A percentile compares a stretch with the other conserved stretches of the same genome.
Conservation (phyloP, 176 grass and related monocot genomes). For the Oryza meridionalis region DNA sequence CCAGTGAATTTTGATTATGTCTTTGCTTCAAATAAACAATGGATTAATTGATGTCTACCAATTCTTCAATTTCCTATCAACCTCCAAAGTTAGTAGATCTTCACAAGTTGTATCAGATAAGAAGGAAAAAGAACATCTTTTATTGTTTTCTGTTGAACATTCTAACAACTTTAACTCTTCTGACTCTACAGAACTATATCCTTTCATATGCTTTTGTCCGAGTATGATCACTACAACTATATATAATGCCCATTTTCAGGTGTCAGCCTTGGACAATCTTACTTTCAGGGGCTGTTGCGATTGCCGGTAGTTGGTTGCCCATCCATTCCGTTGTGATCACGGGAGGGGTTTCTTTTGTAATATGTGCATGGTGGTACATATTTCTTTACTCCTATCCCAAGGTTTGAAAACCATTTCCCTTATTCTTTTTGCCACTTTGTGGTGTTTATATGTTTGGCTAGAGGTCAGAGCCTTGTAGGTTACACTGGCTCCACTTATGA, state of each 20-base stretch:
- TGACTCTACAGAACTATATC: background rate
- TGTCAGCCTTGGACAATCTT: conserved; percentile 98
- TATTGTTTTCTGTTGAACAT: background rate
- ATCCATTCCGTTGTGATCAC: conserved; percentile 73
- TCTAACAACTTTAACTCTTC: background rate
- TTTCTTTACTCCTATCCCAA: conserved; percentile 94
- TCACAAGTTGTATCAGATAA: background rate
- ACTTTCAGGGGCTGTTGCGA: conserved; percentile 59
- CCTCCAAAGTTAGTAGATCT: background rate
- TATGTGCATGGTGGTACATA: conserved; percentile 98
- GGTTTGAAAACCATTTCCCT: conserved; percentile 40
- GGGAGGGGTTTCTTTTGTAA: conserved; percentile 53
- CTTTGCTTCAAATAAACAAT: background rate
- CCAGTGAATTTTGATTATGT: background rate
- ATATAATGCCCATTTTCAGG: conserved; percentile 44
- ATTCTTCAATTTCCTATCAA: background rate
- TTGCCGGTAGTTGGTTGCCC: conserved; percentile 74
- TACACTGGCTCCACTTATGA: background rate
- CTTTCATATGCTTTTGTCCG: background rate
- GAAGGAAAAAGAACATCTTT: background rate
- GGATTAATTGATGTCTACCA: background rate
- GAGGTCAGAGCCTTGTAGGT: background rate
- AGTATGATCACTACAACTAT: background rate
- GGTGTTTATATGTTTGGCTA: background rate
- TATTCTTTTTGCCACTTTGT: background rate